These are phyloP conservation scores for Lachancea sp. DNA, from an alignment of 805 yeast species.

Conservation along the genomic window DNA sequence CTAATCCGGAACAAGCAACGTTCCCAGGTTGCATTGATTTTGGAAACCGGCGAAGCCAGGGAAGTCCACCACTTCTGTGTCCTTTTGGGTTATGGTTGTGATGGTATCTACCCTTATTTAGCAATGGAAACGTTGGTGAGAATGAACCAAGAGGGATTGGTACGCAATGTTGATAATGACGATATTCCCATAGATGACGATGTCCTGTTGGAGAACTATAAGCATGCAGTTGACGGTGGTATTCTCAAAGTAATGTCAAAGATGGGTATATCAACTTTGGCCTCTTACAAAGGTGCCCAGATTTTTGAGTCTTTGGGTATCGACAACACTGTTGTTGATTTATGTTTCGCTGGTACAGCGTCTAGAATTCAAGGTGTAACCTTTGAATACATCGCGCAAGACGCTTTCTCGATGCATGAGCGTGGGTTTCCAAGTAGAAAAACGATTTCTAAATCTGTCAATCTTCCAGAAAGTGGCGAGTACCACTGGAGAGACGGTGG, in stretches of 20 bases:
- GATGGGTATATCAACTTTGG: conserved; percentile 98
- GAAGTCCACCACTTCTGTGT: conserved; percentile 96
- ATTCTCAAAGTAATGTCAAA: conserved; percentile 95
- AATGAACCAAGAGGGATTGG: conserved; percentile 74
- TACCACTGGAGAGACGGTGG: conserved; percentile 99
- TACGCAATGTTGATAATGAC: conserved; percentile 41
- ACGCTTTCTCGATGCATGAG: conserved; percentile 89
- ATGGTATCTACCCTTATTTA: conserved; percentile 89
- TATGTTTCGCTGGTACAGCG: conserved; percentile 96
- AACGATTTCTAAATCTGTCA: conserved; percentile 59
- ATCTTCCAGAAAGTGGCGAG: conserved; percentile 89
- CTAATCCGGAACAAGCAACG: conserved; percentile 93
- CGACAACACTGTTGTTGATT: conserved; percentile 89
- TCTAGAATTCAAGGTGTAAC: conserved; percentile 94
- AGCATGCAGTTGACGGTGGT: conserved; percentile 82
- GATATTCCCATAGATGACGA: conserved; percentile 43
- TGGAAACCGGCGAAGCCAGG: conserved; percentile 95
- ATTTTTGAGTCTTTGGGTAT: conserved; percentile 95
- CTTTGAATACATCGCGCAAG: conserved; percentile 93
- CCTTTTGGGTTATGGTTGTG: conserved; percentile 94
- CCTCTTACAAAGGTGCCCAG: conserved; percentile 98
- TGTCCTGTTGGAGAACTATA: conserved; percentile 68
- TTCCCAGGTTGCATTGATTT: conserved; percentile 83
- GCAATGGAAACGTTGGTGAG: conserved; percentile 83
- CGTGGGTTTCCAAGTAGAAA: conserved; percentile 80